Evolutionary conservation across 441 rosid species (phyloP), one percentile per base, ranked within the genome.

Genomic region (Corymbia calophylla): DNA sequence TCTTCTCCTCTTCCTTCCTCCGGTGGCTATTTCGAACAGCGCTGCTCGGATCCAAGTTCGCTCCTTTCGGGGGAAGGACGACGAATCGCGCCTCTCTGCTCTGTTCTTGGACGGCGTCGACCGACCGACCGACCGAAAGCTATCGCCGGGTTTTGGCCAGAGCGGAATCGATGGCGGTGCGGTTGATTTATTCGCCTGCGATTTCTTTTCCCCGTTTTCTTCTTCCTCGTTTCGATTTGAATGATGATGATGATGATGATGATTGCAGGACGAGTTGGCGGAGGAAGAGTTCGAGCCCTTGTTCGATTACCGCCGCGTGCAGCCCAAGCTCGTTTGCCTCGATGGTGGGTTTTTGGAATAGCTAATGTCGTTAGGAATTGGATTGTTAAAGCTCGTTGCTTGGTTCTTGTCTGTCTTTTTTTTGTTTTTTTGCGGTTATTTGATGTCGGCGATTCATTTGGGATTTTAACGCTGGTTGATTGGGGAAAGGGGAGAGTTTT

Each of bases 291-390:
- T 98, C 54, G 99, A 97, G 81, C 96, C 99, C 53, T 92, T 98
- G 90, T 98, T 98, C 91, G 97, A 97, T 91, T 98, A 98, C 92
- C 90, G 80, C 86, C 97, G 98, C 39, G 99, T 98, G 88, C 99
- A 96, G 94, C 99, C 97, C 53, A 89, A 92, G 91, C 53, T 97
- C 88, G 87, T 95, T 87, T 89, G 70, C 91, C 86, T 97, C 68
- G 99, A 96, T 39, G 99, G 97, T 94, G 88, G 27, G 87, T 49
- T 51, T 19, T 31, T 53, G 39, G 17, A n/a, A 31, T 17, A 8
- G 87, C n/a, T 73, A 2, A 6, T 27, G 84, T 11, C 18, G 14
- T 73, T 39, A 4, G 51, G 84, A 73, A 73, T 73, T 44, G 4
- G 39, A 39, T n/a, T 73, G 82, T 73, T 39, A 25, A 70, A 73